Evolutionary conservation across 768 basidiomycete species (phyloP).

Genomic region (Rhodotorula taiwanensis): DNA sequence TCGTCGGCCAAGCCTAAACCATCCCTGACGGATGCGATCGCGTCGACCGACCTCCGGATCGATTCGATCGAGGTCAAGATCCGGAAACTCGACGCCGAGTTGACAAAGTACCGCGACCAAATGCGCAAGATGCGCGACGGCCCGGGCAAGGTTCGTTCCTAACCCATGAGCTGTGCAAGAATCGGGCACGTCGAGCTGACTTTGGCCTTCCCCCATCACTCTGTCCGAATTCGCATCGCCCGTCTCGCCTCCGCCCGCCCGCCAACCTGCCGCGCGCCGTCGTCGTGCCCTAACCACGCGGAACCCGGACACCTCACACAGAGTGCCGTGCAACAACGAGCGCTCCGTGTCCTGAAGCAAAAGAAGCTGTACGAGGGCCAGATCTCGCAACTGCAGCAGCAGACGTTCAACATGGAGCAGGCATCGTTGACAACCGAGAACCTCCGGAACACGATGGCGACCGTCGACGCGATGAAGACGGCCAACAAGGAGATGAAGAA

Average conservation of each 20-base stretch:
- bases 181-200: too few species aligned
- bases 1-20: conserved; percentile 64
- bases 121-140: conserved; percentile 89
- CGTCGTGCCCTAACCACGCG: too few species aligned
- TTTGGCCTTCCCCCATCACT: not conserved
- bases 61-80: conserved; percentile 74
- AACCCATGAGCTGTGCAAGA: too few species aligned
- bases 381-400: conserved; percentile 80
- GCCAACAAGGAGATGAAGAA: conserved; percentile 95
- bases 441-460: conserved; percentile 96
- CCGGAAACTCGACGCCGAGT: conserved; percentile 89
- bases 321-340: conserved; percentile 90
- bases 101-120: conserved; percentile 86
- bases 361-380: conserved; percentile 91
- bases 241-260: not conserved
- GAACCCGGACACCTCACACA: too few species aligned
- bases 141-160: conserved; percentile 81
- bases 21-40: conserved; percentile 83
- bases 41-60: conserved; percentile 48
- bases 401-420: conserved; percentile 98
- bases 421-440: conserved; percentile 95
- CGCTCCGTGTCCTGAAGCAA: conserved; percentile 83
- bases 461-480: conserved; percentile 87
- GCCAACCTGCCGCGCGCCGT: not conserved
- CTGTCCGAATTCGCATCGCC: not conserved